A percentile compares a stretch with the other conserved stretches of the same genome.
phyloP scores from a whole-genome alignment of 805 yeast genomes.

The Ogataea pilisensis region DNA sequence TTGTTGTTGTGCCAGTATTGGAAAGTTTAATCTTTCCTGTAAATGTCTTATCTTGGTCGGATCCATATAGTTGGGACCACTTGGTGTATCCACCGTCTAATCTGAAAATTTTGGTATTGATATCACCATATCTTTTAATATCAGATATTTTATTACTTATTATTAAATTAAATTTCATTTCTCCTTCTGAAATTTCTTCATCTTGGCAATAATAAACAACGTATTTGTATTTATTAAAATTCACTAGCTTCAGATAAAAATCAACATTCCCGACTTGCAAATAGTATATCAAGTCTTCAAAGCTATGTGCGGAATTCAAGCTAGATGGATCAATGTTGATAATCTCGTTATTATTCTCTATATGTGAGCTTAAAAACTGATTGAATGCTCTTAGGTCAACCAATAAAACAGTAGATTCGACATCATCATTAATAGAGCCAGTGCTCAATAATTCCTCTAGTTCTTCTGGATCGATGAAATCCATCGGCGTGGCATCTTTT shows the following conservation, averaged over 20 bases:
- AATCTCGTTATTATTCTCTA: constrained; percentile 33
- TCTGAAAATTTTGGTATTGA: constrained; percentile 8
- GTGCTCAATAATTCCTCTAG: constrained; percentile 9
- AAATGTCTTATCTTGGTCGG: constrained; percentile 21
- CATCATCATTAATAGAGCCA: background rate
- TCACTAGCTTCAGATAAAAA: constrained; percentile 29
- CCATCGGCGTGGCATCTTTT: background rate
- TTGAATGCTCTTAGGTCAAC: constrained; percentile 38
- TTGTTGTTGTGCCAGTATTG: too few relatives aligned
- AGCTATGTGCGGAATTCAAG: constrained; percentile 12
- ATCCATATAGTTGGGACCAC: constrained; percentile 35
- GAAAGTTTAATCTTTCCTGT: too few relatives aligned
- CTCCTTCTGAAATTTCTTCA: constrained; percentile 27
- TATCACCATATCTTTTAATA: constrained; percentile 5
- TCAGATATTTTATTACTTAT: constrained; percentile 1
- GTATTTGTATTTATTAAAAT: constrained; percentile 30
- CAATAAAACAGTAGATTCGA: constrained; percentile 22
- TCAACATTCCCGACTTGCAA: constrained; percentile 31
- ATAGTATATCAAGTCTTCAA: constrained; percentile 17
- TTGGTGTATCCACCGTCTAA: constrained; percentile 44
- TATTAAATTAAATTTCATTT: constrained; percentile 22
- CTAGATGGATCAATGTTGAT: constrained; percentile 39
- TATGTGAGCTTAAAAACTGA: constrained; percentile 31
- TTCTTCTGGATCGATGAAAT: constrained; percentile 12
- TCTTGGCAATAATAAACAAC: constrained; percentile 38